These are phyloP conservation scores for Ophryocystis elektroscirrha DNA, from an alignment of 169 alveolate genomes.

Conservation along the genomic window DNA sequence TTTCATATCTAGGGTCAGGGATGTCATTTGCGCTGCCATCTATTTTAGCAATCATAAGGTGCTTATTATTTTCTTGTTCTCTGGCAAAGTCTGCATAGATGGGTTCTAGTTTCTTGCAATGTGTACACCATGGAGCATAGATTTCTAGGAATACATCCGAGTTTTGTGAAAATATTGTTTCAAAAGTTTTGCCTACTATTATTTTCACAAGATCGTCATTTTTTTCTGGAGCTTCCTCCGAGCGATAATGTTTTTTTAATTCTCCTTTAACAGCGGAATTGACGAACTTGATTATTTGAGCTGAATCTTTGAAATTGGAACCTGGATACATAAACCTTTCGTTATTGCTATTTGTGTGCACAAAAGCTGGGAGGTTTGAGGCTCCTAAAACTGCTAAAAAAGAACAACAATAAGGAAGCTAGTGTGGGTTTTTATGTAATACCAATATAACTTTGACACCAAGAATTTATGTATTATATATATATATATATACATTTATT, in stretches of 20 bases:
- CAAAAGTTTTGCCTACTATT: slow-evolving; percentile 47
- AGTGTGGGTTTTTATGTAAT: too few relatives aligned
- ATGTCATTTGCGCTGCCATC: slow-evolving; percentile 65
- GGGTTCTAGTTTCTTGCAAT: slow-evolving; percentile 62
- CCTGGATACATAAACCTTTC: too few relatives aligned
- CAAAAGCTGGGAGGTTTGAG: too few relatives aligned
- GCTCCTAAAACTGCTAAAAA: too few relatives aligned
- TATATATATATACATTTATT: too few relatives aligned
- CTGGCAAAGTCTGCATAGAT: slow-evolving; percentile 40
- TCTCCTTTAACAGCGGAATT: slow-evolving; percentile 44
- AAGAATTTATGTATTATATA: neutral
- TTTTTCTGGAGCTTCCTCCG: slow-evolving; percentile 59
- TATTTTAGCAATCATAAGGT: slow-evolving; percentile 60
- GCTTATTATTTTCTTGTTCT: slow-evolving; percentile 34
- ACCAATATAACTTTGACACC: too few relatives aligned
- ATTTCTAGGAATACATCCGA: slow-evolving; percentile 70
- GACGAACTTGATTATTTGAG: slow-evolving; percentile 35
- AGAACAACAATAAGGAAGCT: too few relatives aligned
- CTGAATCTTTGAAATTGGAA: slow-evolving; percentile 13
- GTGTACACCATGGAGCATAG: slow-evolving; percentile 93
- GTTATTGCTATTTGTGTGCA: too few relatives aligned
- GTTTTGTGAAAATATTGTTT: slow-evolving; percentile 43
- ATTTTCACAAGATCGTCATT: slow-evolving; percentile 49
- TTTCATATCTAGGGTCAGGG: slow-evolving; percentile 19
- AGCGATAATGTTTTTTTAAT: slow-evolving; percentile 46